Evolutionary conservation across 352 stramenopile genomes (phyloP).

Genomic region (Phytophthora fragariae): DNA sequence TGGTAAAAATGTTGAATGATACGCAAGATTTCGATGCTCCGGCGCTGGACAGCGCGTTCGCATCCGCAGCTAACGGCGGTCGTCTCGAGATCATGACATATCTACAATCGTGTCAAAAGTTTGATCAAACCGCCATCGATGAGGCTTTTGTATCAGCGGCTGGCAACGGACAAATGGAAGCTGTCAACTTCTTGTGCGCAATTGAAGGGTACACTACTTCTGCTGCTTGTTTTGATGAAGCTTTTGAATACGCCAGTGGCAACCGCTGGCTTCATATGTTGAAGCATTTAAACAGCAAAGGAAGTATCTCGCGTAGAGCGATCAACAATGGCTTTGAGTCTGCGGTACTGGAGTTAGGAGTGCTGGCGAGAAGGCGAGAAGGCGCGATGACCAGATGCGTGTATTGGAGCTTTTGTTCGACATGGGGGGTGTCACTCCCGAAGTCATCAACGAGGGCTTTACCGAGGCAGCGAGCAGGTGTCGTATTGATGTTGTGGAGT

Average conservation of each 20-base stretch:
- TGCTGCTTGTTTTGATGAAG: not conserved
- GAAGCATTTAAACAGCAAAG: not conserved
- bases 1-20: constrained; percentile 1
- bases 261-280: not conserved
- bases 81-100: constrained; percentile 7
- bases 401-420: not conserved
- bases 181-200: not conserved
- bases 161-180: not conserved
- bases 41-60: not conserved
- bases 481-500: not conserved
- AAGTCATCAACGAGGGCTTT: constrained; percentile 1
- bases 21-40: not conserved
- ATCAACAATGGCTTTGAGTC: not conserved
- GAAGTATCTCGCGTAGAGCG: not conserved
- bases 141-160: not conserved
- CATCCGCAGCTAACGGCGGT: not conserved
- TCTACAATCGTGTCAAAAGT: not conserved
- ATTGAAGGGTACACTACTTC: not conserved
- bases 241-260: not conserved
- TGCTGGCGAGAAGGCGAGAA: not conserved
- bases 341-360: not conserved
- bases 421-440: not conserved
- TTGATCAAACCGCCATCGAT: not conserved
- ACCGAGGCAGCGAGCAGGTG: not conserved
- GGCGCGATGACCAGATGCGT: not conserved